phyloP scores from a whole-genome alignment of 176 grass and related monocot genomes.

The Carex cristatella region DNA sequence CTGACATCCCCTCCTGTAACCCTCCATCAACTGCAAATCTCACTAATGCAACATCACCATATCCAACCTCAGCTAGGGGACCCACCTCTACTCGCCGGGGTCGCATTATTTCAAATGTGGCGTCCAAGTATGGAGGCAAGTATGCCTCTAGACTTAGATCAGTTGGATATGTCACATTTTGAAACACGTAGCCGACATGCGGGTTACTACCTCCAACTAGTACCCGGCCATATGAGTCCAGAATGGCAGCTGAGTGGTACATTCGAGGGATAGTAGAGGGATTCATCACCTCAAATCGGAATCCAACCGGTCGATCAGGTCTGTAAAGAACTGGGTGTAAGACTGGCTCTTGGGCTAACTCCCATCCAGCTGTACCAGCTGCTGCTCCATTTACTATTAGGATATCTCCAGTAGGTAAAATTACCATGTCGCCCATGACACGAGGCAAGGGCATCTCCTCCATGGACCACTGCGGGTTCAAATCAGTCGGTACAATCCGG shows the following conservation, averaged over 20 bases:
- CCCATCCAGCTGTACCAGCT: constrained; percentile 68
- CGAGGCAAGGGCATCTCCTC: constrained; percentile 64
- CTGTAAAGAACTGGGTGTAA: constrained; percentile 49
- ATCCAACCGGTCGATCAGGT: constrained; percentile 19
- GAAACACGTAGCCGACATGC: constrained; percentile 65
- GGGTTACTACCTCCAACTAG: constrained; percentile 85
- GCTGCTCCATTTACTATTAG: constrained; percentile 64
- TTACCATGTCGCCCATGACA: constrained; percentile 83
- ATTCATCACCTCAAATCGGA: constrained; percentile 36
- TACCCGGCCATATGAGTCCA: constrained; percentile 54
- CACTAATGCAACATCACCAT: constrained; percentile 37
- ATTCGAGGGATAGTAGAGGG: constrained; percentile 31
- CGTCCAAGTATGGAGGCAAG: constrained; percentile 65
- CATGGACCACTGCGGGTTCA: constrained; percentile 39
- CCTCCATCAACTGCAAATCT: constrained; percentile 32
- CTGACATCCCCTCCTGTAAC: not conserved
- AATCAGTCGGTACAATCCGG: constrained; percentile 46
- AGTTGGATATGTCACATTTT: constrained; percentile 54
- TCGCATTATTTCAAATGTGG: constrained; percentile 21
- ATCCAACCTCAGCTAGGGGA: constrained; percentile 35
- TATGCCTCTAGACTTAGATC: constrained; percentile 77
- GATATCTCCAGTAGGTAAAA: constrained; percentile 69
- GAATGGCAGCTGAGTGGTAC: constrained; percentile 75
- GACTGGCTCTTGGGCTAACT: constrained; percentile 54
- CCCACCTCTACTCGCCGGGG: constrained; percentile 28